Base-by-base conservation (phyloP, 495 filamentous ascomycete species). In the Bathelium albidoporum region DNA sequence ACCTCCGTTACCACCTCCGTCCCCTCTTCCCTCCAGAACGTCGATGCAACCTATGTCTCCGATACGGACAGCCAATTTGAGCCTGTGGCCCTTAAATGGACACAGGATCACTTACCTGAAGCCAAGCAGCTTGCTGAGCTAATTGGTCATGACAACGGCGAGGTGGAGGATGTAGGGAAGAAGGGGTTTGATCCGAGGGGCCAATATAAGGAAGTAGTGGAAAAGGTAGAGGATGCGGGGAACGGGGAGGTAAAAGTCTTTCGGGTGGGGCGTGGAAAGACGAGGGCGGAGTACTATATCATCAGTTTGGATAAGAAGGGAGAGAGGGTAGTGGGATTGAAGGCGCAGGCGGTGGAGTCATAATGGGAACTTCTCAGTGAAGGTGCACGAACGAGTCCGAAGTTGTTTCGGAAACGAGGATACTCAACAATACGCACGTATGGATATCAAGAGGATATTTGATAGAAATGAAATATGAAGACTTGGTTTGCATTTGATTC, bases 61-160 rank as follows among this genome's bases (percentile, higher is more conserved):
- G 91, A 96, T 63, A 81, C 88, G 5, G 91, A 96, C 74, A 89
- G 93, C 76, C 87, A 87, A 39, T 96, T 92, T 73, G 85, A 86
- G 71, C 82, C 84, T 1, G 89, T 96, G 3, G 81, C 77, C 59
- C 69, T 95, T 67, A 76, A 75, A 64, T 91, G 81, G 80, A 76
- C 79, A 49, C 85, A 82, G 44, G 61, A 67, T 29, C 64, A 64
- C 1, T 58, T 75, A 55, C 74, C 71, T 28, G 61, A 55, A 52
- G 68, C 68, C 86, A 85, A 80, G 64, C 76, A 81, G 32, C 83
- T 89, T 61, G 82, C 82, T 3, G 69, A 73, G 26, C 71, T 87
- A 59, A 82, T 88, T 58, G 72, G 75, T 20, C 81, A 86, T 39
- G 14, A 39, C 65, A 64, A 75, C 28, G 74, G 78, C 0, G 77